Evolutionary conservation across 768 basidiomycete genomes (phyloP).

Genomic region (Fistulinella prunicolor): DNA sequence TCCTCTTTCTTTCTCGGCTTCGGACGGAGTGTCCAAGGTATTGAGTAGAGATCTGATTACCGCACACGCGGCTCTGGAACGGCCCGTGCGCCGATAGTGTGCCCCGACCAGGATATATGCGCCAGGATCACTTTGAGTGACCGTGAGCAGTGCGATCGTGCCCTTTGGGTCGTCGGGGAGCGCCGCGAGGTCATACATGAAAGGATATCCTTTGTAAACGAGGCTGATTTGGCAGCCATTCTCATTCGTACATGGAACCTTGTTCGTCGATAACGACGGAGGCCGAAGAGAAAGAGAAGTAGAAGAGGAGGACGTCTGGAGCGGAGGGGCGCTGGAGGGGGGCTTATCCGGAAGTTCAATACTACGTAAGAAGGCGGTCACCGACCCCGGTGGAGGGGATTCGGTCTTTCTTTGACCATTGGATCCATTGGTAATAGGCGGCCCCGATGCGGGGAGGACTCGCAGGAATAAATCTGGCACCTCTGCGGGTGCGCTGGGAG

Average conservation of each 20-base stretch:
- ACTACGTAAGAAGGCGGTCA: conserved; percentile 24
- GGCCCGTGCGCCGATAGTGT: conserved; percentile 34
- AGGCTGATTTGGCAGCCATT: conserved; percentile 22
- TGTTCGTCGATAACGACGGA: conserved; percentile 12
- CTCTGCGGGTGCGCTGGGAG: conserved; percentile 10
- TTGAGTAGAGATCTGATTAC: conserved; percentile 27
- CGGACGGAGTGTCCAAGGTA: conserved; percentile 4
- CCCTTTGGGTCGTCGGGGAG: conserved; percentile 31
- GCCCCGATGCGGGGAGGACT: conserved; percentile 12
- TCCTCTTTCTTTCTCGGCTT: conserved; percentile 17
- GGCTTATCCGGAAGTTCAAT: conserved; percentile 21
- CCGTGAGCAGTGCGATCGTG: conserved; percentile 24
- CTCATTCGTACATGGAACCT: conserved; percentile 1
- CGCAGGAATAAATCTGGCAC: conserved; percentile 12
- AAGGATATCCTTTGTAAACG: conserved; percentile 26
- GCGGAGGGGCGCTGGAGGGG: conserved; percentile 7
- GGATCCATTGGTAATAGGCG: not conserved
- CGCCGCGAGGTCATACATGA: conserved; percentile 26
- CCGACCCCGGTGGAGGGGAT: conserved; percentile 15
- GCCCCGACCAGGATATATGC: conserved; percentile 30
- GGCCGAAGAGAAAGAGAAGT: conserved; percentile 8
- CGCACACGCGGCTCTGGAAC: conserved; percentile 27
- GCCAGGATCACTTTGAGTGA: conserved; percentile 31
- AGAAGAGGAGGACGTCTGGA: conserved; percentile 11
- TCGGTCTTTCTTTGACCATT: conserved; percentile 1